Base-by-base conservation (phyloP, 2,329 filamentous ascomycete genomes). In the Didymella exigua region DNA sequence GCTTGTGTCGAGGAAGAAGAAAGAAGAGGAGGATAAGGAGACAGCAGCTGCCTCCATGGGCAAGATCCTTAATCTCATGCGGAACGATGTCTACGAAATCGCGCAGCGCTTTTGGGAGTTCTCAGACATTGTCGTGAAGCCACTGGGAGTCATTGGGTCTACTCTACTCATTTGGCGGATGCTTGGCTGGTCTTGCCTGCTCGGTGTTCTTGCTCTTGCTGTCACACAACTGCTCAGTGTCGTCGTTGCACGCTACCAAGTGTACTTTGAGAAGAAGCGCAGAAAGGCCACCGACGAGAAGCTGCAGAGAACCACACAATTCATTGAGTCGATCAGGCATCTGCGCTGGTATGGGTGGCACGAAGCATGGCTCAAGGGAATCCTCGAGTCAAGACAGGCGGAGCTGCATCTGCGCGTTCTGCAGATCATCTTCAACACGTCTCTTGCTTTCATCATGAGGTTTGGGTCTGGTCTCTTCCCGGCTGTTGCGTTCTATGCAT, bases 61-160 rank as follows among this genome's bases (percentile, higher is more conserved):
- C 7, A 96, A 96, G 69, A 95, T 96, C 46, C 83, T 96, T 57
- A 96, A 96, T 65, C 76, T 96, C 2, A 89, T 96, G 80, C 87
- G 91, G 31, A 86, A 84, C 54, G 90, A 95, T 70, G 90, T 89
- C 0, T 95, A 93, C 68, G 89, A 93, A 69, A 85, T 93, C 33
- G 84, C 90, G 2, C 90, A 93, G 67, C 74, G 89, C 37, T 95
- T 96, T 65, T 96, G 92, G 92, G 92, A 96, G 56, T 89, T 95
- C 47, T 83, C 89, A 2, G 80, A 81, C n/a, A 78, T 96, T 1
- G 78, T 96, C 34, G 87, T 87, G 3, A 90, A 89, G 58, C 92
- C 92, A 0, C 74, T 95, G 14, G 89, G 89, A 55, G 82, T 93
- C n/a, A 68, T 91, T 1, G 79, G 96, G 4, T 89, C 91, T 0